Evolutionary conservation across 371 early-diverging fungal species (phyloP), one percentile per base, ranked within the genome.

Genomic region (Ordospora pajunii): DNA sequence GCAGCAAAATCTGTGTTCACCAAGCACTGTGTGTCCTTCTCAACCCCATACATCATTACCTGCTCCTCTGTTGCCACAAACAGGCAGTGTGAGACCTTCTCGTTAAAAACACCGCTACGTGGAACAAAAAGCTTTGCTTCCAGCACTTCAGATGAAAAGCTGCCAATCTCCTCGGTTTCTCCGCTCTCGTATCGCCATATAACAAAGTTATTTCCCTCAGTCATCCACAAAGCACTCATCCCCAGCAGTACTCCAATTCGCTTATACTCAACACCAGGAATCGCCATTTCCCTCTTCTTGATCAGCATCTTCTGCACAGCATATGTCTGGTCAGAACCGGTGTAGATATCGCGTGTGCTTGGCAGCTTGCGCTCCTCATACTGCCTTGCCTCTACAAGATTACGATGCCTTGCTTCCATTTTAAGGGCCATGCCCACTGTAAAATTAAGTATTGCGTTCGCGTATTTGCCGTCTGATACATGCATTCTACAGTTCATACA

Each of bases 21-120:
- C 11, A 81, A 14, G 1, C 46, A 44, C 14, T 45, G 9, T n/a
- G 68, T 54, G 14, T 71, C 67, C n/a, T 63, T 58, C 27, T 78
- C 75, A 27, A 81, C 23, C 21, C 81, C 78, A 50, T 76, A 81
- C 25, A 81, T 71, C 37, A 81, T 76, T 42, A 64, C 63, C 25
- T 81, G 75, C 22, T 42, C 64, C 68, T 78, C 65, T 19, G 78
- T 81, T 23, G 67, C 22, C 12, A 81, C 64, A 62, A 81, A 40
- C n/a, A 78, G 19, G 48, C 75, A 75, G 32, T 65, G 62, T 0
- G 23, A 40, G 14, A 81, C 76, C 14, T 67, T 75, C 21, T 65
- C 46, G 32, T 74, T 70, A 63, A 81, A 81, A 43, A 81, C 73
- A 7, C 73, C 72, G 0, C 63, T 10, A 10, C 27, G 67, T 2